These are phyloP conservation scores for Orychophragmus violaceus DNA, from an alignment of 345 rosid species.

Conservation along the genomic window DNA sequence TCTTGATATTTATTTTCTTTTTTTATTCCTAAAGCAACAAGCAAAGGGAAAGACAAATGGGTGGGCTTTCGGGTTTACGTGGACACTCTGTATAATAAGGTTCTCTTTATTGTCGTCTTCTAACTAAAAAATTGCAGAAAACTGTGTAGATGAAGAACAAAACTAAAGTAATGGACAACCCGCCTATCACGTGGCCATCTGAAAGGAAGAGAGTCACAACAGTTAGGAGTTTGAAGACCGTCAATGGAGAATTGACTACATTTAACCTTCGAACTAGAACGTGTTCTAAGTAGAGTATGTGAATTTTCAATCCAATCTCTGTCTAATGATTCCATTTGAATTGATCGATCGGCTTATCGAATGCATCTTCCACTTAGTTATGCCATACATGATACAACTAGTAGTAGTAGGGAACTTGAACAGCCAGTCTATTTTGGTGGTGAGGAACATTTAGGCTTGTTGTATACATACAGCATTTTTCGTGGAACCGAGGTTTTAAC, in stretches of 20 bases:
- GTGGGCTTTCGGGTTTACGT: constrained; percentile 28
- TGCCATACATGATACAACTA: not conserved
- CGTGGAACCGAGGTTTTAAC: constrained; percentile 18
- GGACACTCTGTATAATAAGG: constrained; percentile 4
- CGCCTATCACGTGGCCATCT: not conserved
- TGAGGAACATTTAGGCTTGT: not conserved
- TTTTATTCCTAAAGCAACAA: not conserved
- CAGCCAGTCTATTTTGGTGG: not conserved
- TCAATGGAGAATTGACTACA: not conserved
- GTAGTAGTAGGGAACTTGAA: not conserved
- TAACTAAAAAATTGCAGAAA: not conserved
- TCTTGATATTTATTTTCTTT: constrained; percentile 3
- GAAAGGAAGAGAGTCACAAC: not conserved
- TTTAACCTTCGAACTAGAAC: not conserved
- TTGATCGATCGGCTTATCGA: not conserved
- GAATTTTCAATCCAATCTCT: not conserved
- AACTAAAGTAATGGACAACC: not conserved
- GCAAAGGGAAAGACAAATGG: constrained; percentile 27
- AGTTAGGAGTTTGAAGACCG: not conserved
- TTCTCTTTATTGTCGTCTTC: constrained; percentile 3
- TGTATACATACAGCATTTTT: not conserved
- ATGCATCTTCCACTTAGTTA: not conserved
- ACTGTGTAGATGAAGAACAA: not conserved
- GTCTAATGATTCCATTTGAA: not conserved
- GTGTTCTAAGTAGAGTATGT: not conserved